Percentiles rank a stretch among this genome's conserved stretches.
Evolutionary conservation across 1,284 basidiomycete species (phyloP).

Genomic region (Ganoderma leucocontextum): DNA sequence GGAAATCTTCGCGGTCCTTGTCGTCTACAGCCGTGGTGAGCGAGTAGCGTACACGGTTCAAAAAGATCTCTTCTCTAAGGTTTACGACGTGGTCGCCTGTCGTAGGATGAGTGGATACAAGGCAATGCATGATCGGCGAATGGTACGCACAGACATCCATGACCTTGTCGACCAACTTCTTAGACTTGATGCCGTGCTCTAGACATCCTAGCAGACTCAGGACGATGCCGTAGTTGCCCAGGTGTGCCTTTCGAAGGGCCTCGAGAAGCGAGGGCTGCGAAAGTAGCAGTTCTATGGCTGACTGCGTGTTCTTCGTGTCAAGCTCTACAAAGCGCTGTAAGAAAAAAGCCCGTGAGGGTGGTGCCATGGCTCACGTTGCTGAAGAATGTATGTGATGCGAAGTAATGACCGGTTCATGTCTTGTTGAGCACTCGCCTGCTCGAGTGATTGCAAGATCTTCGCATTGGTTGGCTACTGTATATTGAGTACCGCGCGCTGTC

Average conservation of each 20-base stretch:
- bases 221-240: conserved; percentile 91
- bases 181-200: conserved; percentile 84
- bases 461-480: conserved; percentile 57
- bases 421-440: conserved; percentile 86
- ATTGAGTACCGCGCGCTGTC: no score
- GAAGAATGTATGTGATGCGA: conserved; percentile 85
- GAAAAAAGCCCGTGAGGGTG: not conserved
- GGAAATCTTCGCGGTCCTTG: conserved; percentile 58
- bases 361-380: conserved; percentile 63
- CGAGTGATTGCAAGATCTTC: conserved; percentile 67
- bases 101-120: not conserved
- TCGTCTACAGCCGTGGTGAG: conserved; percentile 77
- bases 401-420: conserved; percentile 85
- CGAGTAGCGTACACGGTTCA: conserved; percentile 86
- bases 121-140: not conserved
- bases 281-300: conserved; percentile 86
- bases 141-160: conserved; percentile 84
- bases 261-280: conserved; percentile 84
- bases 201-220: conserved; percentile 90
- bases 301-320: conserved; percentile 67
- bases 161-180: conserved; percentile 87
- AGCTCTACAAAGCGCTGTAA: conserved; percentile 51
- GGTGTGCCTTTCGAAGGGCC: conserved; percentile 84
- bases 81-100: conserved; percentile 89
- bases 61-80: conserved; percentile 88